Percentiles rank a stretch among this genome's conserved stretches.
Evolutionary conservation across 331 rosid species (phyloP).

Genomic region (Quercus phellos): DNA sequence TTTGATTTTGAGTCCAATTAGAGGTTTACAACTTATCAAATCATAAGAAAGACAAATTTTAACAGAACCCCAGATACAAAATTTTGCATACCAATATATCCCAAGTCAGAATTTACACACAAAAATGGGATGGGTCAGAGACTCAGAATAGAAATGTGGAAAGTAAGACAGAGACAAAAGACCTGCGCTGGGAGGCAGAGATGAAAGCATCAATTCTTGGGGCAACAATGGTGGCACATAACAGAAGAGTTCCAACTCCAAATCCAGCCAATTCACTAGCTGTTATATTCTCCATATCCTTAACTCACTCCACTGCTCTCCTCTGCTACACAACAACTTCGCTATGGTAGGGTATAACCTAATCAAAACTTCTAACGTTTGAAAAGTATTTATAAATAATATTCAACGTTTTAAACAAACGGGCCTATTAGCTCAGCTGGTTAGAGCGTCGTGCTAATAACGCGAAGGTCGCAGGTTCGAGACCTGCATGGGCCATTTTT

Average conservation of each 20-base stretch:
- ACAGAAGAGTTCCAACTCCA: conserved; percentile 71
- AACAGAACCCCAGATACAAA: background rate
- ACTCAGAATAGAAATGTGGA: background rate
- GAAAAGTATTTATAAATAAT: too few species aligned
- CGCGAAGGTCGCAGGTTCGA: conserved; percentile 95
- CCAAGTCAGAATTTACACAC: too few species aligned
- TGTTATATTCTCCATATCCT: conserved; percentile 68
- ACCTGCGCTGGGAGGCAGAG: conserved; percentile 87
- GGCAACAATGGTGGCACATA: conserved; percentile 82
- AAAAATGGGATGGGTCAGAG: background rate
- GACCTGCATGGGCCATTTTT: conserved; percentile 67
- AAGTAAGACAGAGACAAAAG: background rate
- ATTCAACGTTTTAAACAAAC: rapidly evolving
- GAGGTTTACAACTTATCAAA: background rate
- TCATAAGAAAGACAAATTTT: background rate
- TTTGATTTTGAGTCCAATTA: background rate
- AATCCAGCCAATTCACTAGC: conserved; percentile 84
- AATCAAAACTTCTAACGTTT: background rate
- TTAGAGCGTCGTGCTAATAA: conserved; percentile 94
- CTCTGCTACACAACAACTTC: background rate
- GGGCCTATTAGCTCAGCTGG: conserved; percentile 88
- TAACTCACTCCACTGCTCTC: background rate
- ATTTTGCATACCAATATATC: background rate
- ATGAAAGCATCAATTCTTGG: conserved; percentile 78
- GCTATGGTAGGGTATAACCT: background rate